These are phyloP conservation scores for Rosa rugosa DNA, from an alignment of 306 rosid species.

Conservation along the genomic window DNA sequence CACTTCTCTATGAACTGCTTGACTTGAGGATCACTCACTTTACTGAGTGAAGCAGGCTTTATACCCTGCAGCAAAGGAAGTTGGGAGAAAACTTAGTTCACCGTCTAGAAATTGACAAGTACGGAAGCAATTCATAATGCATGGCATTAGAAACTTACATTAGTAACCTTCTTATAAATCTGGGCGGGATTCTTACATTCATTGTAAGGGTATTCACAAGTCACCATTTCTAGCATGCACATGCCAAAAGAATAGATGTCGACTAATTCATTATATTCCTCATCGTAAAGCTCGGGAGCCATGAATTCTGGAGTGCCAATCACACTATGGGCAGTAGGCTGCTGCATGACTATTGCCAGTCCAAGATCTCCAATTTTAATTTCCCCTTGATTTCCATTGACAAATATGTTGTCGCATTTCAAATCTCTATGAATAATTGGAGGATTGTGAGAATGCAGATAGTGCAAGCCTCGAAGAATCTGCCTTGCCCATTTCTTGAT, in stretches of 20 bases:
- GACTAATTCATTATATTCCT: conserved; percentile 86
- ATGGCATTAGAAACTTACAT: conserved; percentile 52
- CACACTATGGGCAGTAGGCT: conserved; percentile 82
- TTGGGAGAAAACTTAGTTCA: background rate
- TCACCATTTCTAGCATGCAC: conserved; percentile 89
- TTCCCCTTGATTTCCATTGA: conserved; percentile 81
- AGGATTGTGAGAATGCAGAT: conserved; percentile 77
- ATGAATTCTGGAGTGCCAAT: conserved; percentile 95
- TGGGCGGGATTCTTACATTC: conserved; percentile 93
- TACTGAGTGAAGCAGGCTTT: conserved; percentile 77
- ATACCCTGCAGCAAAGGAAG: conserved; percentile 55
- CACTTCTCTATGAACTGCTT: conserved; percentile 89
- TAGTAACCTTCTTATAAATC: conserved; percentile 84
- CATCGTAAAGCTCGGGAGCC: conserved; percentile 99
- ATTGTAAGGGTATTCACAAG: conserved; percentile 85
- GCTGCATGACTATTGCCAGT: conserved; percentile 82
- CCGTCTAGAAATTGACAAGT: conserved; percentile 14
- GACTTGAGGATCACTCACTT: conserved; percentile 63
- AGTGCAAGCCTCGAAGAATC: conserved; percentile 73
- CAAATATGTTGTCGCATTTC: conserved; percentile 87
- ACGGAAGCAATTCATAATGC: background rate
- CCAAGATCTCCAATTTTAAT: conserved; percentile 98
- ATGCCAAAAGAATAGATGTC: conserved; percentile 94
- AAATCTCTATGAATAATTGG: conserved; percentile 89
- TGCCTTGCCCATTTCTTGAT: conserved; percentile 97